A percentile compares a stretch with the other conserved stretches of the same genome.
Conservation (phyloP, 495 filamentous ascomycete species). For the Glarea lozoyensis region DNA sequence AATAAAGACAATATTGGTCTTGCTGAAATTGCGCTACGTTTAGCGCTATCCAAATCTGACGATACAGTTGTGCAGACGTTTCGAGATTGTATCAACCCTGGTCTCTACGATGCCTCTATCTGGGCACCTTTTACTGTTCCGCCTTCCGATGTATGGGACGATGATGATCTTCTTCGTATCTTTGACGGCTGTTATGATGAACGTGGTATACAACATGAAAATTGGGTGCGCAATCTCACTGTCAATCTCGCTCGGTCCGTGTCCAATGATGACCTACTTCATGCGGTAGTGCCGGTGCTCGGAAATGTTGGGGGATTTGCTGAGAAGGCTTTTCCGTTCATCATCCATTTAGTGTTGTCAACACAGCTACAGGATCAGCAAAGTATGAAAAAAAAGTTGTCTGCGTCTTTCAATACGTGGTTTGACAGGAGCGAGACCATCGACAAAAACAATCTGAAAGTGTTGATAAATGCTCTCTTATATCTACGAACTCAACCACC, state of each 20-base stretch:
- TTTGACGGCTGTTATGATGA: conserved; percentile 27
- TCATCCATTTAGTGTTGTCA: conserved; percentile 71
- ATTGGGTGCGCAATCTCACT: conserved; percentile 59
- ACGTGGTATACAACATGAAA: conserved; percentile 25
- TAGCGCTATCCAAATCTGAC: conserved; percentile 47
- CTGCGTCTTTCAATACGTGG: conserved; percentile 40
- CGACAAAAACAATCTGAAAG: conserved; percentile 37
- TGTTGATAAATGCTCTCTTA: conserved; percentile 73
- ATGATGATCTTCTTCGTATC: conserved; percentile 8
- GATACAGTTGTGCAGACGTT: conserved; percentile 2
- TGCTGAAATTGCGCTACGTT: conserved; percentile 68
- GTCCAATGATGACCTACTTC: conserved; percentile 54
- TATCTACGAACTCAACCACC: conserved; percentile 77
- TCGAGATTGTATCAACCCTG: conserved; percentile 2
- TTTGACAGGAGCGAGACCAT: conserved; percentile 30
- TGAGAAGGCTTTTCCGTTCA: conserved; percentile 61
- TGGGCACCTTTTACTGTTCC: conserved; percentile 40
- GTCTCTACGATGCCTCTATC: conserved; percentile 27
- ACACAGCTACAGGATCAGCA: conserved; percentile 39
- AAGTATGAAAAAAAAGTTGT: conserved; percentile 37
- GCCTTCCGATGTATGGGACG: conserved; percentile 28
- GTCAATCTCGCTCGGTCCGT: conserved; percentile 52
- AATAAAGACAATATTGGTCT: conserved; percentile 57
- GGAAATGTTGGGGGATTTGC: conserved; percentile 56
- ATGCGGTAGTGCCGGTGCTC: conserved; percentile 53